These are phyloP conservation scores for Exobasidium cylindrosporum DNA, from an alignment of 1,284 basidiomycete genomes.

Conservation along the genomic window DNA sequence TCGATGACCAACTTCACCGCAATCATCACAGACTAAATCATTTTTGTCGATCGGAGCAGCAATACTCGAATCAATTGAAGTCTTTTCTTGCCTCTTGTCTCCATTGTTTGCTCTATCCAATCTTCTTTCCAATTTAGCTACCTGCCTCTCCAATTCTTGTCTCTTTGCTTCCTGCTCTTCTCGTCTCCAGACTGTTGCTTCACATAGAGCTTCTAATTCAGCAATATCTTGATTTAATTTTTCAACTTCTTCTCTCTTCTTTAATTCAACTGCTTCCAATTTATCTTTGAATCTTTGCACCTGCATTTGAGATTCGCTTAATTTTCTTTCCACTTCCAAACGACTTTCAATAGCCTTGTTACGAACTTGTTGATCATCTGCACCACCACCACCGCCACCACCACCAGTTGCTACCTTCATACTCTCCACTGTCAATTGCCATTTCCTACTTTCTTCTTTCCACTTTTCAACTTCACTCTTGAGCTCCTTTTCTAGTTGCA, in stretches of 20 bases:
- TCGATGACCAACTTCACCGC: constrained; percentile 12
- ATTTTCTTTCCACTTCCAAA: constrained; percentile 5
- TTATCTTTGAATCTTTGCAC: constrained; percentile 26
- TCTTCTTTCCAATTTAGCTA: constrained; percentile 17
- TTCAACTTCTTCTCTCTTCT: constrained; percentile 21
- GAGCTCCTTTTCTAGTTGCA: constrained; percentile 15
- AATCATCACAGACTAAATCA: constrained; percentile 9
- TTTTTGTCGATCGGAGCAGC: not conserved
- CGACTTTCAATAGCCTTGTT: constrained; percentile 27
- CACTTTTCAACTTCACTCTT: constrained; percentile 6
- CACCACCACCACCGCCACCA: constrained; percentile 17
- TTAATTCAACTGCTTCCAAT: constrained; percentile 16
- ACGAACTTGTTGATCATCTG: constrained; percentile 23
- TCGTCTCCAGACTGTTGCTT: constrained; percentile 16
- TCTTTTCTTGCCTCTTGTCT: not conserved
- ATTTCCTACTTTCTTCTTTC: constrained; percentile 21
- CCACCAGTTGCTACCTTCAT: constrained; percentile 6
- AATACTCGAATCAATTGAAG: not conserved
- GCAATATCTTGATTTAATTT: constrained; percentile 18
- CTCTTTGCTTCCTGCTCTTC: constrained; percentile 20
- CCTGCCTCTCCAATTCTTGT: constrained; percentile 12
- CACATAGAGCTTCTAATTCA: constrained; percentile 24
- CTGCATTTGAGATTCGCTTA: constrained; percentile 27
- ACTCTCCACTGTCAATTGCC: constrained; percentile 25
- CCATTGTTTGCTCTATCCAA: constrained; percentile 7